Percentiles rank a stretch among this genome's conserved stretches.
Conservation (phyloP, 108 stramenopile species). For the Pseudonitzschia multiseries region DNA sequence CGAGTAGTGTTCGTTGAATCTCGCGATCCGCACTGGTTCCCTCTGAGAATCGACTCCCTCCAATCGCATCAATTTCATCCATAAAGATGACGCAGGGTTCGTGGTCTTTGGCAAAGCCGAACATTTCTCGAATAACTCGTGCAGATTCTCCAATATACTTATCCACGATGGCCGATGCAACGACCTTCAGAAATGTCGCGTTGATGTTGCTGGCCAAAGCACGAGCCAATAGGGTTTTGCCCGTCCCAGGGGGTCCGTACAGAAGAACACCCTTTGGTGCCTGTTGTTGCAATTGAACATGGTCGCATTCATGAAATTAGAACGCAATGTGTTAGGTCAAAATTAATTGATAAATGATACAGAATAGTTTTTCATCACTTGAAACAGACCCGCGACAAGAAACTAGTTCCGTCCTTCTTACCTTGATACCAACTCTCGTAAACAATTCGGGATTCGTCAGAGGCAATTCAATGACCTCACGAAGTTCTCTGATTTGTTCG, state of each 20-base stretch:
- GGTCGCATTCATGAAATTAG: no score
- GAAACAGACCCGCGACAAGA: neutral
- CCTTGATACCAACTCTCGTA: conserved; percentile 97
- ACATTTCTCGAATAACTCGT: conserved; percentile 98
- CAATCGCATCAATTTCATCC: conserved; percentile 99
- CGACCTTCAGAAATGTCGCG: conserved; percentile 97
- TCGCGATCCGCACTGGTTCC: conserved; percentile 97
- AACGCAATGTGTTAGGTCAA: no score
- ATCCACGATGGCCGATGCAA: conserved; percentile 98
- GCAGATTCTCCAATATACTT: conserved; percentile 99
- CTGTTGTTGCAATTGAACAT: conserved; percentile 24
- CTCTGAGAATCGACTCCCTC: conserved; percentile 94
- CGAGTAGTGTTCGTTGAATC: conserved; percentile 99
- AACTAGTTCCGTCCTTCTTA: conserved; percentile 25
- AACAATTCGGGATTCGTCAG: conserved; percentile 99
- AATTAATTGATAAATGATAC: neutral
- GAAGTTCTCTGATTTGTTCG: conserved; percentile 96
- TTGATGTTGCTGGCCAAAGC: conserved; percentile 96
- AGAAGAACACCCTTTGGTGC: conserved; percentile 88
- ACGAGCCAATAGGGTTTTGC: conserved; percentile 92
- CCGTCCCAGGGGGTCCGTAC: conserved; percentile 94
- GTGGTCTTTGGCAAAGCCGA: conserved; percentile 96
- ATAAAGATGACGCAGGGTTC: conserved; percentile 99
- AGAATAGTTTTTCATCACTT: neutral
- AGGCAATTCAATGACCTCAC: conserved; percentile 98